Conservation (phyloP, 139 green algal genomes). For the Closterium sp. region DNA sequence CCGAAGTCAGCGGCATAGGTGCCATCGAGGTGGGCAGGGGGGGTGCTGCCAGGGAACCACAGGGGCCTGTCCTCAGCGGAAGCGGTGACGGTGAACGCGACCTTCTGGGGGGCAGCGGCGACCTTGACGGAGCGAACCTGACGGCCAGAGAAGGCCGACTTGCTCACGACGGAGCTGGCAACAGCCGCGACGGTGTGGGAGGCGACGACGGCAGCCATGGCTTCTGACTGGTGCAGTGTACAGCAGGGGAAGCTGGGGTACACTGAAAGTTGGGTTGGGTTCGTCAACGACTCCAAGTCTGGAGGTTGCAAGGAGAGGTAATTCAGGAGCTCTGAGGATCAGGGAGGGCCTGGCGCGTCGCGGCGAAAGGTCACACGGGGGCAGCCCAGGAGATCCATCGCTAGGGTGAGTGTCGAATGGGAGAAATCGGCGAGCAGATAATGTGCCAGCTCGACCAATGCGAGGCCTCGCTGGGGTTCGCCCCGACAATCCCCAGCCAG, state of each 20-base stretch:
- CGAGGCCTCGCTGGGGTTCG: neutral
- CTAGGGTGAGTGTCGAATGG: neutral
- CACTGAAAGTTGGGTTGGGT: neutral
- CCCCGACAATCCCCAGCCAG: neutral
- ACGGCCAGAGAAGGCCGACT: conserved; percentile 29
- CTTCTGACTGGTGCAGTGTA: neutral
- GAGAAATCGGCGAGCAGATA: neutral
- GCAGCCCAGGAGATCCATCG: neutral
- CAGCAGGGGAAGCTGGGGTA: neutral
- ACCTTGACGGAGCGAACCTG: conserved; percentile 16
- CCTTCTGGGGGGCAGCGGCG: conserved; percentile 2
- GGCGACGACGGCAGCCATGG: conserved; percentile 23
- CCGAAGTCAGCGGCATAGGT: conserved; percentile 58
- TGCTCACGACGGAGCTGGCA: conserved; percentile 3
- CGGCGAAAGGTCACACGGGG: neutral
- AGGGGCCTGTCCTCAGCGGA: conserved; percentile 50
- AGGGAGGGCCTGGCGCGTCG: neutral
- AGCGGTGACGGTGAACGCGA: conserved; percentile 7
- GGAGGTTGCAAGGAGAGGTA: neutral
- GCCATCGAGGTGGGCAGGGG: conserved; percentile 53
- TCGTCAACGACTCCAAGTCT: neutral
- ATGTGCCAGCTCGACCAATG: neutral
- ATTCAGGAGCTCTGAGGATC: neutral
- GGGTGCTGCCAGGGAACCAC: conserved; percentile 51
- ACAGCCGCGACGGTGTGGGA: neutral